Evolutionary conservation across 768 basidiomycete genomes (phyloP), one percentile per base, ranked within the genome.

Genomic region (Infundibulicybe gibba): DNA sequence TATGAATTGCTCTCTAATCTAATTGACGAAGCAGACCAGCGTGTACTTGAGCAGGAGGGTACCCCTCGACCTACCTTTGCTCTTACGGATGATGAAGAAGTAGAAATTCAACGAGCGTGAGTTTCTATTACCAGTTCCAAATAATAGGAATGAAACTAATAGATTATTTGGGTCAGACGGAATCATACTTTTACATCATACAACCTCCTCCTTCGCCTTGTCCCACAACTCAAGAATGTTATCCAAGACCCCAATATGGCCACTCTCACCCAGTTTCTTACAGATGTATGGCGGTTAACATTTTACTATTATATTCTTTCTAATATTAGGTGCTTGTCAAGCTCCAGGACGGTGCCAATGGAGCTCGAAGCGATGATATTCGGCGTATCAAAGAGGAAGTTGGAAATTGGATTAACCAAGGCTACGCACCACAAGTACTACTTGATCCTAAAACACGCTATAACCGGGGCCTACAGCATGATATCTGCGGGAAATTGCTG

Each of bases 291-390:
- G 3, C 8, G 35, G 4, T 38, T 10, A 38, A 4, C n/a, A 3
- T 3, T 38, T 10, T 14, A 19, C 17, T 10, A n/a, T 34, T 15
- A 34, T 34, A 34, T 10, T 15, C 10, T 34, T 34, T 10, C 33
- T 10, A 10, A 34, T 34, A 34, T 34, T n/a, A n/a, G 15, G n/a
- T n/a, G n/a, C 15, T 34, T 34, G 33, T 10, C 15, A 10, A 66
- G 64, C 45, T 66, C n/a, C 50, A 54, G 13, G 39, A 44, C 15
- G 63, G 64, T 8, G 60, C 54, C 2, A 51, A 54, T 33, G 53
- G 49, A 14, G 59, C 59, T 0, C 34, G 52, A 8, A 47, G 52
- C 8, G 62, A 64, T 32, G 56, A 67, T 35, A 51, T 58, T 19
- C 47, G 51, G 14, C 44, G 41, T 0, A 19, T 60, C 15, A 54